Evolutionary conservation across 1,139 yeast species (phyloP), one percentile per base, ranked within the genome.

Genomic region (Blastobotrys indianensis): DNA sequence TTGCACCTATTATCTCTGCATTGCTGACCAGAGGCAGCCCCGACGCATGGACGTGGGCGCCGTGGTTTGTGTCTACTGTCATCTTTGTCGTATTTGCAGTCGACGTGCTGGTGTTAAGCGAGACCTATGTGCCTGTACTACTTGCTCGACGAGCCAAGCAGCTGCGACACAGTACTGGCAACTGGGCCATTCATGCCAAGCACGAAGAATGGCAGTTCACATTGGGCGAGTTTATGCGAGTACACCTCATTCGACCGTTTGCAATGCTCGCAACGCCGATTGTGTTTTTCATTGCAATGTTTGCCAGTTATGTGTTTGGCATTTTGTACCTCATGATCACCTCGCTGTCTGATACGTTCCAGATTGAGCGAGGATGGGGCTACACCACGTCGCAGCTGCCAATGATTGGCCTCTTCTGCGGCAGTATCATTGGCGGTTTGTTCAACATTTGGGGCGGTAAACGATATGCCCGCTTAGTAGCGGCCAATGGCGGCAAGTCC

Each of bases 1-100:
- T 82, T 13, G 88, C 92, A 0, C 90, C 88, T 5, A 61, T 84
- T 7, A 74, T 82, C 12, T 75, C 80, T 51, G 87, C 90, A 0
- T 77, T 82, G 46, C 74, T 85, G 41, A 72, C 69, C 65, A 79
- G 66, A 60, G 51, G 75, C 49, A 71, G 71, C 2, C 66, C 67
- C 47, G 67, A 73, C 49, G 72, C 73, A 44, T 83, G 66, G 74
- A 76, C 72, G 69, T 76, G 76, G 87, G 73, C 67, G 63, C 69
- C 74, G 41, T 77, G 85, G 75, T 76, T 82, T n/a, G 70, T 80
- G 44, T 69, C 81, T 66, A 80, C 85, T 3, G 74, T 80, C 50
- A 78, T 82, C n/a, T 79, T 79, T 12, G 76, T 72, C 0, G 70
- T 79, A 69, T 69, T 83, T 62, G 61, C 72, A 1, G 41, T 73